Conservation (phyloP, 2,329 filamentous ascomycete species). For the Aspergillus pseudoterreus region DNA sequence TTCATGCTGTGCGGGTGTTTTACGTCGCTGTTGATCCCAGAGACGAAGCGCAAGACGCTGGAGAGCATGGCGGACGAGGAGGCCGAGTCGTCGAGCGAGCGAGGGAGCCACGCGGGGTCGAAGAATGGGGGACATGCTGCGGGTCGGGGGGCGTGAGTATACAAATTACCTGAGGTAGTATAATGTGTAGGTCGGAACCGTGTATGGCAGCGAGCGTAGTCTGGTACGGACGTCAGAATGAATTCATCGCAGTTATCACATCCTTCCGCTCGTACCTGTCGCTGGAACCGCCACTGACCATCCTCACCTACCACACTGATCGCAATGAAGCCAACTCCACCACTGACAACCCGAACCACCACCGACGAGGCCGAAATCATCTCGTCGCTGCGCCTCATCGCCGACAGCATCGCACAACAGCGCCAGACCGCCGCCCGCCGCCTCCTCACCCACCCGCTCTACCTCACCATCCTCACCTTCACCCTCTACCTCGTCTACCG, state of each 20-base stretch:
- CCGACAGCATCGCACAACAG: slow-evolving; percentile 80
- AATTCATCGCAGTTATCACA: too few species aligned
- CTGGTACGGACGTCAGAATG: too few species aligned
- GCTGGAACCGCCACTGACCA: too few species aligned
- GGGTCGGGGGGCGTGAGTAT: too few species aligned
- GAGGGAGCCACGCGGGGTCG: too few species aligned
- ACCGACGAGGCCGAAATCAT: slow-evolving; percentile 26
- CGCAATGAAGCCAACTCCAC: background rate
- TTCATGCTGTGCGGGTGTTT: slow-evolving; percentile 74
- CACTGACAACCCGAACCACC: background rate
- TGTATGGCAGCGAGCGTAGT: too few species aligned
- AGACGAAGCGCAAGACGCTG: slow-evolving; percentile 70
- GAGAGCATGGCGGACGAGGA: slow-evolving; percentile 67
- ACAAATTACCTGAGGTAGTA: too few species aligned
- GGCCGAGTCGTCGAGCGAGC: too few species aligned
- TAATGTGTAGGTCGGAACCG: too few species aligned
- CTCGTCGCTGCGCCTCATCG: slow-evolving; percentile 67
- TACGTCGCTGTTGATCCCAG: slow-evolving; percentile 68
- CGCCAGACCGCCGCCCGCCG: slow-evolving; percentile 62
- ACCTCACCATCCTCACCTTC: slow-evolving; percentile 36
- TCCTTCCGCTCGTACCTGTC: too few species aligned
- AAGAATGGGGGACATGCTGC: background rate
- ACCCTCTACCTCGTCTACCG: slow-evolving; percentile 39
- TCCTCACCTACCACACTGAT: too few species aligned
- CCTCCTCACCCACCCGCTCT: slow-evolving; percentile 60